phyloP scores from a whole-genome alignment of 768 basidiomycete genomes.

The Podaxis sp. region DNA sequence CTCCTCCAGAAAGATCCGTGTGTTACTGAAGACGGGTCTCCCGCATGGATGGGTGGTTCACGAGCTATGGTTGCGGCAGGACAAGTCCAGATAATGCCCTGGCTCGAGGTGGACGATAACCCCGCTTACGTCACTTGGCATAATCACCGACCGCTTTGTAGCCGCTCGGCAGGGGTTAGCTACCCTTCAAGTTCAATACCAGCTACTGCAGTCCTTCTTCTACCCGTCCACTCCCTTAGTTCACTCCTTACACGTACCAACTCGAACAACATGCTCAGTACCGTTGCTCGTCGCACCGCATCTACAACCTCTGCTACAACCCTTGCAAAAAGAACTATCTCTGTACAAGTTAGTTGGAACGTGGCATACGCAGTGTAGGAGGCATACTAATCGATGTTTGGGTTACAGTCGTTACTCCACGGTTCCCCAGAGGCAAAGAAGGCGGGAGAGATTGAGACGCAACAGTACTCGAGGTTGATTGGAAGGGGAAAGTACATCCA shows the following conservation, averaged over 20 bases:
- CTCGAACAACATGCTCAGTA: conserved; percentile 30
- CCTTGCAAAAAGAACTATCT: conserved; percentile 48
- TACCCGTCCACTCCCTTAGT: conserved; percentile 13
- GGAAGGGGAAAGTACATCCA: conserved; percentile 95
- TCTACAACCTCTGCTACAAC: conserved; percentile 22
- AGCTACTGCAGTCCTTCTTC: neutral
- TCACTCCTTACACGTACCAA: conserved; percentile 16
- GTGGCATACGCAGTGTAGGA: conserved; percentile 1
- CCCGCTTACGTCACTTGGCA: conserved; percentile 20
- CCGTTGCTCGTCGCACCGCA: conserved; percentile 29
- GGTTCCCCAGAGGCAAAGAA: conserved; percentile 90
- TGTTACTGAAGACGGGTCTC: conserved; percentile 25
- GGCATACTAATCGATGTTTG: conserved; percentile 23
- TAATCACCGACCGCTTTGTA: neutral
- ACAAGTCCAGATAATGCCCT: neutral
- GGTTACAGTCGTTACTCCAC: conserved; percentile 76
- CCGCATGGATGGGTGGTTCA: conserved; percentile 35
- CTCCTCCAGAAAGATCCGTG: conserved; percentile 23
- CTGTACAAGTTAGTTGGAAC: conserved; percentile 53
- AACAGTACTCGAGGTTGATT: conserved; percentile 85
- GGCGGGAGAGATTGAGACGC: conserved; percentile 72
- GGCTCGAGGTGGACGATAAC: neutral
- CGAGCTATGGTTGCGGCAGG: conserved; percentile 40
- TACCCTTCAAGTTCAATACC: too few species aligned
- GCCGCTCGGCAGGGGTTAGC: conserved; percentile 1